Base-by-base conservation (phyloP, 1,139 yeast species). In the Meyerozyma smithsonii region DNA sequence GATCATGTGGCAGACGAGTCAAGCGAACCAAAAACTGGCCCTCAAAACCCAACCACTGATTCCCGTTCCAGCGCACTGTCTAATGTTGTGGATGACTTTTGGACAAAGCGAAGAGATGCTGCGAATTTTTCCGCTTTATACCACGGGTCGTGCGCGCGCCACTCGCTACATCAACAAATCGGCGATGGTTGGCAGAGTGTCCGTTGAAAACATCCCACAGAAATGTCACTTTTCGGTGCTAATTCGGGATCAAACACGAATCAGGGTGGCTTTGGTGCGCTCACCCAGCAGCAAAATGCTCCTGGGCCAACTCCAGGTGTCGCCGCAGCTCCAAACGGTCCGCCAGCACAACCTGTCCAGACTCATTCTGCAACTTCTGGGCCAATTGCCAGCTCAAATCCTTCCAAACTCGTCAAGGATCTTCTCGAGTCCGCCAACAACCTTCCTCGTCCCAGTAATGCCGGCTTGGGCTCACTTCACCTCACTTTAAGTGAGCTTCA, bases 401-500 rank as follows among this genome's bases (percentile, higher is more conserved):
- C 54, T 8, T 43, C 48, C 32, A 56, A 57, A 41, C 46, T 66
- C 28, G 62, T 82, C 47, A 75, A 77, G 44, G 95, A 85, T 55
- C 69, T 86, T 41, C 62, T 84, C 42, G 90, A 83, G 55, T 72
- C 88, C 2, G 83, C 92, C 1, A 71, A 74, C 43, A 82, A 82
- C 51, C 67, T 86, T 39, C 95, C 95, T 11, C 78, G 74, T 43
- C 62, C 79, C 17, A 68, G 77, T 24, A 61, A 66, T 39, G 72
- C 79, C 36, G 86, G 81, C 43, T 61, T 84, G 38, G 95, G 92
- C 4, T 67, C 87, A 2, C 78, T 87, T 38, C 86, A 82, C 54
- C 70, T 84, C 44, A 87, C 95, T 11, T 71, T 89, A 44, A 76
- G 74, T 46, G 97, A 89, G 63, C 77, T 90, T 50, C 81, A 81